Evolutionary conservation across 441 rosid species (phyloP).

Genomic region (Corymbia citriodora): DNA sequence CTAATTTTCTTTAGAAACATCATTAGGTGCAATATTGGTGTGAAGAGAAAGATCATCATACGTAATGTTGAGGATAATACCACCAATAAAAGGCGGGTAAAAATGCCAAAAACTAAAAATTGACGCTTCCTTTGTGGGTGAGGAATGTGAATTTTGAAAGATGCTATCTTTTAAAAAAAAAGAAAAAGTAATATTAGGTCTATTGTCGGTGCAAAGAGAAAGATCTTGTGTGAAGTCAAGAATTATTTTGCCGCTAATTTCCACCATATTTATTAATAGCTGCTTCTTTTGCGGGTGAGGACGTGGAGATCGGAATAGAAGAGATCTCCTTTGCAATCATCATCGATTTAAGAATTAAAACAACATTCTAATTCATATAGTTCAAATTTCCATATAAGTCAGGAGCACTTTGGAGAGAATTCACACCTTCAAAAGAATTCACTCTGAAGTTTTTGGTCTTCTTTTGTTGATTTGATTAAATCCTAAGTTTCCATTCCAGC

Average conservation of each 20-base stretch:
- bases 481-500: not conserved
- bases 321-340: not conserved
- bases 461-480: not conserved
- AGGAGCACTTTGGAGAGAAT: not conserved
- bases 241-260: not conserved
- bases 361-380: not conserved
- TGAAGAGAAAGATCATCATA: not conserved
- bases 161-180: not conserved
- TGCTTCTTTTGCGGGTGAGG: not conserved
- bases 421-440: not conserved
- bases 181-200: not conserved
- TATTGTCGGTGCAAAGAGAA: not conserved
- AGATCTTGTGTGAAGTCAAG: not conserved
- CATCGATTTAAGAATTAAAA: not conserved
- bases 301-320: not conserved
- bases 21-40: accelerated
- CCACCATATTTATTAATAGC: not conserved
- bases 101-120: not conserved
- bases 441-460: not conserved
- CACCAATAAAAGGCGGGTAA: not conserved
- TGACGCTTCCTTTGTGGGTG: not conserved
- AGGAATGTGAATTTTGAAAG: not conserved
- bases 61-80: not conserved
- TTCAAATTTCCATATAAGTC: no score
- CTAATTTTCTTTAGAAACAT: not conserved